A percentile compares a stretch with the other conserved stretches of the same genome.
phyloP scores from a whole-genome alignment of 129 eudicot genomes.

The Saussurea involucrata region DNA sequence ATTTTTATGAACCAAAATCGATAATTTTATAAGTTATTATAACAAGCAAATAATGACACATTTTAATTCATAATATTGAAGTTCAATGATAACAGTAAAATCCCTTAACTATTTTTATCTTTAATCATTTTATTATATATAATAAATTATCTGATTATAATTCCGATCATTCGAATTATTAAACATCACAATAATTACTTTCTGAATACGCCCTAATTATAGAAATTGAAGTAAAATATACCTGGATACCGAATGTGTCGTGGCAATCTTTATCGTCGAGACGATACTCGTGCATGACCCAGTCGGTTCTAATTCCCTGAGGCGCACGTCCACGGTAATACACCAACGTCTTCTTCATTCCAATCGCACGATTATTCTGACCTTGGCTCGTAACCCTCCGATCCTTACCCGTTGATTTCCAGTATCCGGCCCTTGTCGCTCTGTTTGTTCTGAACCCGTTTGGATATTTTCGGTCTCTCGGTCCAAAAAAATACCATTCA shows the following conservation, averaged over 20 bases:
- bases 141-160: background rate
- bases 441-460: slow-evolving; percentile 93
- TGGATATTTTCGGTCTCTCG: slow-evolving; percentile 87
- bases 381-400: slow-evolving; percentile 61
- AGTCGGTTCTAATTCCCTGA: slow-evolving; percentile 87
- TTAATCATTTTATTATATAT: background rate
- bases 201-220: background rate
- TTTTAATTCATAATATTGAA: background rate
- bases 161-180: background rate
- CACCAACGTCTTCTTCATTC: slow-evolving; percentile 97
- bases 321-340: slow-evolving; percentile 97
- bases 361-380: slow-evolving; percentile 50
- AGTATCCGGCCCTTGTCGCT: slow-evolving; percentile 94
- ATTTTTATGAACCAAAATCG: background rate
- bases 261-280: slow-evolving; percentile 82
- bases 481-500: slow-evolving; percentile 97
- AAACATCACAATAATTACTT: background rate
- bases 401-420: slow-evolving; percentile 98
- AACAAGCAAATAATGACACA: background rate
- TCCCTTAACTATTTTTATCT: background rate
- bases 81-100: background rate
- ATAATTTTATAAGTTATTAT: background rate
- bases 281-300: slow-evolving; percentile 99
- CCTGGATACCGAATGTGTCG: slow-evolving; percentile 71
- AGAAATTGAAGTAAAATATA: slow-evolving; percentile 26